These are phyloP conservation scores for Pythium grandisporangium DNA, from an alignment of 352 stramenopile species.

Conservation along the genomic window DNA sequence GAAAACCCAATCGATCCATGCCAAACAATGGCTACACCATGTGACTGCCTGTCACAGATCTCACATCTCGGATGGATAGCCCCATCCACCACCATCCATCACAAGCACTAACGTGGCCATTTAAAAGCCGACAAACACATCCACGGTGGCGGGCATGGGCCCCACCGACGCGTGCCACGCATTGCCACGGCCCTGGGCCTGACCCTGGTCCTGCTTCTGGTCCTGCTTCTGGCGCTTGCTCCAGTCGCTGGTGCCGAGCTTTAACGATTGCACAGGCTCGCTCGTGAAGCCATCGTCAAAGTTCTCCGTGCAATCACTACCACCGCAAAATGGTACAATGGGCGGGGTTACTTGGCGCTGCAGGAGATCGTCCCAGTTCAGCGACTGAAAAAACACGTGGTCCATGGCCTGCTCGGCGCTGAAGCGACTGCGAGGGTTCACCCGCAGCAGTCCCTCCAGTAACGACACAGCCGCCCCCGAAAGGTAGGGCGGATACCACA, in stretches of 20 bases:
- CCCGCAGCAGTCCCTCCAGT: slow-evolving; percentile 38
- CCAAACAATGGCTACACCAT: no score
- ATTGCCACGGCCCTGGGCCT: no score
- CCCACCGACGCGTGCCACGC: background rate
- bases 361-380: slow-evolving; percentile 62
- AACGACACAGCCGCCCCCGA: slow-evolving; percentile 30
- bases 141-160: background rate
- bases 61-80: no score
- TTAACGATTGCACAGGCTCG: slow-evolving; percentile 37
- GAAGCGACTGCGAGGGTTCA: slow-evolving; percentile 32
- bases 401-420: slow-evolving; percentile 59
- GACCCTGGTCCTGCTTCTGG: no score
- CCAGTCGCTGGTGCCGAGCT: background rate
- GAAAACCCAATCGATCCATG: no score
- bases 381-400: slow-evolving; percentile 61
- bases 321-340: slow-evolving; percentile 44
- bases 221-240: slow-evolving; percentile 3
- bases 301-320: slow-evolving; percentile 65
- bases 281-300: slow-evolving; percentile 83
- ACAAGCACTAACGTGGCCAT: no score
- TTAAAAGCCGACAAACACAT: slow-evolving; percentile 1
- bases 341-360: slow-evolving; percentile 52
- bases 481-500: slow-evolving; percentile 66
- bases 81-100: no score
- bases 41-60: no score